Conservation (phyloP, 176 grass and related monocot species). For the Eragrostis curvula region DNA sequence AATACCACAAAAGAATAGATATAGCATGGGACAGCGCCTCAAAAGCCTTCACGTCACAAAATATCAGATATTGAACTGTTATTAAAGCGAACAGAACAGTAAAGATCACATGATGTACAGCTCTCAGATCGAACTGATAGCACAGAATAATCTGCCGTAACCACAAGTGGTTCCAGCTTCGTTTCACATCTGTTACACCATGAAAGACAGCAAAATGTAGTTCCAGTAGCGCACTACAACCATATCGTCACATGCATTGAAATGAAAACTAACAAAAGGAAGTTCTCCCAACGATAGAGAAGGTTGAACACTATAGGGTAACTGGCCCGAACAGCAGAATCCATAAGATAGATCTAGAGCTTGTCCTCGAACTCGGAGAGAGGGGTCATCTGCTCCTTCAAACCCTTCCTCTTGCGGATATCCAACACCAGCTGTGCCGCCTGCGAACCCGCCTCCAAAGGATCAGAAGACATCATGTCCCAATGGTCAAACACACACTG, state of each 20-base stretch:
- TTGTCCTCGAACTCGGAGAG: conserved; percentile 77
- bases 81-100: too few species aligned
- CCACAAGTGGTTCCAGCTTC: neutral
- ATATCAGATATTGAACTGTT: too few species aligned
- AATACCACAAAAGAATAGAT: too few species aligned
- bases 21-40: too few species aligned
- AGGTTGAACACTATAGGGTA: neutral
- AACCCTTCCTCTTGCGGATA: conserved; percentile 67
- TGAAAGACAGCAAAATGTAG: neutral
- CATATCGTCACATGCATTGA: neutral
- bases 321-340: neutral
- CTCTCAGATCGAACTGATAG: neutral
- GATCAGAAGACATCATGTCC: conserved; percentile 74
- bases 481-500: conserved; percentile 75
- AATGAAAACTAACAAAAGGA: neutral
- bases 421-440: conserved; percentile 47
- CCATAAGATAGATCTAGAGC: conserved; percentile 26
- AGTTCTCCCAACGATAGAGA: neutral
- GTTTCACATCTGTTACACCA: conserved; percentile 22
- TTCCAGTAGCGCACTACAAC: neutral
- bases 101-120: neutral
- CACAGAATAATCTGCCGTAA: neutral
- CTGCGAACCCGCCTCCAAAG: conserved; percentile 51
- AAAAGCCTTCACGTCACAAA: too few species aligned
- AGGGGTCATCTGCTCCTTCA: conserved; percentile 84